A percentile compares a stretch with the other conserved stretches of the same genome.
Conservation (phyloP, 2,329 filamentous ascomycete species). For the Epichloe sp. region DNA sequence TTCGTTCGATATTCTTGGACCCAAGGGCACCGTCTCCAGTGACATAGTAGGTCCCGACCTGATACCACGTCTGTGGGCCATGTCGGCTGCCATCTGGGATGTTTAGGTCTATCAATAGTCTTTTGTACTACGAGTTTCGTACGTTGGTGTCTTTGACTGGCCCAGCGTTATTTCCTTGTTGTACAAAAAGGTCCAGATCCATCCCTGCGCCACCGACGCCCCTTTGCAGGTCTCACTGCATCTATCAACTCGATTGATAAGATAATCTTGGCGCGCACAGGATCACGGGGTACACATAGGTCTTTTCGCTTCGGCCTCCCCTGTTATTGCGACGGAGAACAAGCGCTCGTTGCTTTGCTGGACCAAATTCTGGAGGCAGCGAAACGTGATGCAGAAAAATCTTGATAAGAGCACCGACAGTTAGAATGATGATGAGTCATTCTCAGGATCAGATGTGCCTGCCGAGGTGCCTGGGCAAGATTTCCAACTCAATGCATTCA, state of each 20-base stretch:
- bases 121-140: background rate
- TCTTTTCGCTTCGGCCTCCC: background rate
- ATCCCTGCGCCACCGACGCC: constrained; percentile 3
- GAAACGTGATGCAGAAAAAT: no score
- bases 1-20: no score
- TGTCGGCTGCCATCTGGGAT: background rate
- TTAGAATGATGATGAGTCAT: no score
- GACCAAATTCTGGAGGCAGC: no score
- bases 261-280: constrained; percentile 1
- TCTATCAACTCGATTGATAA: constrained; percentile 5
- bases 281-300: background rate
- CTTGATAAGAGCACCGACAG: background rate
- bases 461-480: background rate
- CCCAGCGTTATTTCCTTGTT: background rate
- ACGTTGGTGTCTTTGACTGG: background rate
- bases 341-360: no score
- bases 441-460: background rate
- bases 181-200: no score
- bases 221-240: constrained; percentile 3
- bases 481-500: no score
- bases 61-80: background rate
- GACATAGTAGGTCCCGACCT: no score
- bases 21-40: no score
- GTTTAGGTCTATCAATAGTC: background rate
- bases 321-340: background rate